Percentiles rank a stretch among this genome's conserved stretches.
Conservation (phyloP, 1,284 basidiomycete species). For the Paramarasmius palmivorus region DNA sequence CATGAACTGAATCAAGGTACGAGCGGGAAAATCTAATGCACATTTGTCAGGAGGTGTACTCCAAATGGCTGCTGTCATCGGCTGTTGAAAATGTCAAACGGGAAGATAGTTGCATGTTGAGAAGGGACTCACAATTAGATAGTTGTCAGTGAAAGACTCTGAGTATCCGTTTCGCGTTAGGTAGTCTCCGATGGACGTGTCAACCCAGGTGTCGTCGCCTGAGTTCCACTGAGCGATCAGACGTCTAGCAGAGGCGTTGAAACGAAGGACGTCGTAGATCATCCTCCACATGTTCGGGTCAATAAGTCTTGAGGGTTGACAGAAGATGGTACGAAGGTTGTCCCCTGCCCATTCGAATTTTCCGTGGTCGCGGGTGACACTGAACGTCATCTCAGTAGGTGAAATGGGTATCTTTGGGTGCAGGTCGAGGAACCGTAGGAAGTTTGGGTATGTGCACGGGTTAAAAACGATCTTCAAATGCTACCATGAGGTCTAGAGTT, state of each 20-base stretch:
- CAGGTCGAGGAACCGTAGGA: slow-evolving; percentile 67
- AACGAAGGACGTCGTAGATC: slow-evolving; percentile 77
- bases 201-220: slow-evolving; percentile 23
- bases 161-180: slow-evolving; percentile 70
- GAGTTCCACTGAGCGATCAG: slow-evolving; percentile 33
- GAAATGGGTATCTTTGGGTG: slow-evolving; percentile 51
- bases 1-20: slow-evolving; percentile 74
- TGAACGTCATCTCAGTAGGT: slow-evolving; percentile 79
- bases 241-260: slow-evolving; percentile 67
- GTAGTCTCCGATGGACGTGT: slow-evolving; percentile 71
- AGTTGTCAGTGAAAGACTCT: slow-evolving; percentile 71
- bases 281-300: slow-evolving; percentile 75
- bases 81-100: slow-evolving; percentile 39
- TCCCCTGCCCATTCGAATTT: slow-evolving; percentile 77
- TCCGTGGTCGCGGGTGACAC: slow-evolving; percentile 69
- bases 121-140: slow-evolving; percentile 64
- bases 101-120: background rate
- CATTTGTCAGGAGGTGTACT: slow-evolving; percentile 77
- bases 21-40: slow-evolving; percentile 70
- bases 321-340: slow-evolving; percentile 63
- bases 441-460: slow-evolving; percentile 80
- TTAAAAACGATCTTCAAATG: slow-evolving; percentile 73
- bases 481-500: background rate
- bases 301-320: slow-evolving; percentile 61
- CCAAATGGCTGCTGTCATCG: slow-evolving; percentile 84